These are phyloP conservation scores for Hyphopichia khmerensis DNA, from an alignment of 1,139 yeast species.

Conservation along the genomic window DNA sequence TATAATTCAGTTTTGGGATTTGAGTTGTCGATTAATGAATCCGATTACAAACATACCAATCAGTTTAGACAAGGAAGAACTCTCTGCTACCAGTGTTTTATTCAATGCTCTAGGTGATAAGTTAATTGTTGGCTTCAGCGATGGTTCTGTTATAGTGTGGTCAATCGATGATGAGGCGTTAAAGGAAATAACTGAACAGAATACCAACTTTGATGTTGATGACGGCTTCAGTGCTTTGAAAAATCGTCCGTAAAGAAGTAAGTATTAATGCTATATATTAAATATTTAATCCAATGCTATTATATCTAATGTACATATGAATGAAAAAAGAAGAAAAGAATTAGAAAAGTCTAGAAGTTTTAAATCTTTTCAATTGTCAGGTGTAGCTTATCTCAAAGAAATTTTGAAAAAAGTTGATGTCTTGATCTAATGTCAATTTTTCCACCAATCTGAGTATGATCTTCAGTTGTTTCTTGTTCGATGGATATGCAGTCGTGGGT, in stretches of 20 bases:
- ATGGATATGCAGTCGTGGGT: constrained; percentile 70
- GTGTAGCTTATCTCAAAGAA: constrained; percentile 20
- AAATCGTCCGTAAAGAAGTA: background rate
- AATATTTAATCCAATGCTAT: no score
- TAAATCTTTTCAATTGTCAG: no score
- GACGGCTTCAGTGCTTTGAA: constrained; percentile 6
- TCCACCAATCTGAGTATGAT: constrained; percentile 48
- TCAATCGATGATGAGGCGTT: constrained; percentile 16
- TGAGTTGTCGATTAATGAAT: constrained; percentile 34
- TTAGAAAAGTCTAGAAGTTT: background rate
- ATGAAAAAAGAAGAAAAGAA: constrained; percentile 5
- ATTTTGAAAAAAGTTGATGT: constrained; percentile 46
- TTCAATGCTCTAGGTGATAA: constrained; percentile 23
- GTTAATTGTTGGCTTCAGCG: constrained; percentile 24
- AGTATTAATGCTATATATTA: background rate
- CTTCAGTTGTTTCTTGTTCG: constrained; percentile 43
- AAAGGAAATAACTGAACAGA: constrained; percentile 4
- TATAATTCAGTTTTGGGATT: constrained; percentile 56
- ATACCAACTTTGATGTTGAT: constrained; percentile 8
- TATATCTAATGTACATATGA: constrained; percentile 19
- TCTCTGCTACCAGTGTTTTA: constrained; percentile 14
- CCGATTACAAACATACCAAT: constrained; percentile 32
- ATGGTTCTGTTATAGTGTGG: constrained; percentile 24
- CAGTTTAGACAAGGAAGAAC: constrained; percentile 2
- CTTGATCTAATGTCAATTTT: constrained; percentile 56